A percentile compares a stretch with the other conserved stretches of the same genome.
Conservation (phyloP, 345 rosid species). For the Lagerstroemia speciosa region DNA sequence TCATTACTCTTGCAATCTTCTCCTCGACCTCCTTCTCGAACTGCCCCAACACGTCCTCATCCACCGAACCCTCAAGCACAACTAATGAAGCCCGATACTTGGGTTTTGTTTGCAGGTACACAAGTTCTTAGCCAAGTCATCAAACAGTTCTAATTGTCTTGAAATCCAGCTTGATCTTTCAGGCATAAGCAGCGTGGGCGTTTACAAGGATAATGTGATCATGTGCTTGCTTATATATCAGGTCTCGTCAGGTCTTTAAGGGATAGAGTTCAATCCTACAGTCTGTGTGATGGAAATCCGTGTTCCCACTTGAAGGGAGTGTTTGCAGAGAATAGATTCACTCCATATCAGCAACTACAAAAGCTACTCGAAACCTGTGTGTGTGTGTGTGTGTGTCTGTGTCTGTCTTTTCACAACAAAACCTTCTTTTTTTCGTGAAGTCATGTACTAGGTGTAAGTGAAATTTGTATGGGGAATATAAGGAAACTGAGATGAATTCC, state of each 20-base stretch:
- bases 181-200: constrained; percentile 83
- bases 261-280: constrained; percentile 75
- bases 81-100: constrained; percentile 39
- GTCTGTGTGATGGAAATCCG: constrained; percentile 57
- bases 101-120: constrained; percentile 39
- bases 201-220: constrained; percentile 71
- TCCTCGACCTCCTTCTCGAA: constrained; percentile 93
- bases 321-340: constrained; percentile 25
- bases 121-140: constrained; percentile 64
- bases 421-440: no score
- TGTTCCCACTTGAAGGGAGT: constrained; percentile 47
- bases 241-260: constrained; percentile 63
- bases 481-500: not conserved
- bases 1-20: constrained; percentile 56
- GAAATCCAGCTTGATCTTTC: constrained; percentile 87
- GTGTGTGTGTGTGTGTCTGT: not conserved
- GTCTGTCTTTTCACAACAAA: not conserved
- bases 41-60: constrained; percentile 65
- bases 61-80: constrained; percentile 34
- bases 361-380: not conserved
- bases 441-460: no score
- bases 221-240: constrained; percentile 79
- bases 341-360: not conserved
- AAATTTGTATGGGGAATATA: no score
- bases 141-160: constrained; percentile 60